Evolutionary conservation across 176 grass and related monocot species (phyloP).

Genomic region (Oryza australiensis): DNA sequence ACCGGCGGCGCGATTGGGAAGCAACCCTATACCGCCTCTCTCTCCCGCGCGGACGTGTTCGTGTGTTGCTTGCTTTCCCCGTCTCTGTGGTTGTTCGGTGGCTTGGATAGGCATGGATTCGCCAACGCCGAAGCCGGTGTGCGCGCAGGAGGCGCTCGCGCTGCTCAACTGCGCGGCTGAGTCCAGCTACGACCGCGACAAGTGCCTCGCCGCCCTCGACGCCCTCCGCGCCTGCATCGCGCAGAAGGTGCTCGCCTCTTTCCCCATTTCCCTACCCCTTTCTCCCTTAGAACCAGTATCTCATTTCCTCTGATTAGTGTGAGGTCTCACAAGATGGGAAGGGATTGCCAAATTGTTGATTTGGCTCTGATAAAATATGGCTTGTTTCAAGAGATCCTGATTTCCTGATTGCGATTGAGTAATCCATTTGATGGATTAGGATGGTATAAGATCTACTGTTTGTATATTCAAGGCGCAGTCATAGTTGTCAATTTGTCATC

Average conservation of each 20-base stretch:
- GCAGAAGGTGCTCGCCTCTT: conserved; percentile 50
- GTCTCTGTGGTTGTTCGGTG: not conserved
- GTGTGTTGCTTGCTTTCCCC: not conserved
- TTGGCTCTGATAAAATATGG: not conserved
- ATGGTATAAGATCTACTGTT: too few species aligned
- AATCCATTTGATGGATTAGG: not conserved
- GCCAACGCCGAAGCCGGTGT: conserved; percentile 56
- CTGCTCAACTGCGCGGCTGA: conserved; percentile 83
- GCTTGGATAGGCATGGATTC: conserved; percentile 36
- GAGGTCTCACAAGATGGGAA: not conserved
- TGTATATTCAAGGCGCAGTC: not conserved
- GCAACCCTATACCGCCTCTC: not conserved
- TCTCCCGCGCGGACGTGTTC: not conserved
- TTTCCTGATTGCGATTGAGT: not conserved
- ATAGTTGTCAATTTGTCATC: not conserved
- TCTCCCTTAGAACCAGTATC: not conserved
- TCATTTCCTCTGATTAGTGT: not conserved
- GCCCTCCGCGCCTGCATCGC: conserved; percentile 70
- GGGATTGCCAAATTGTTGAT: not conserved
- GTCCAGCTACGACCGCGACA: conserved; percentile 67
- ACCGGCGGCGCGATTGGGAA: not conserved
- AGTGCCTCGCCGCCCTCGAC: conserved; percentile 74
- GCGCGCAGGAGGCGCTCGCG: conserved; percentile 76
- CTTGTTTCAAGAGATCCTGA: not conserved
- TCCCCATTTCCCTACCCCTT: not conserved